Conservation (phyloP, 352 stramenopile genomes). For the Phytophthora hybrid region DNA sequence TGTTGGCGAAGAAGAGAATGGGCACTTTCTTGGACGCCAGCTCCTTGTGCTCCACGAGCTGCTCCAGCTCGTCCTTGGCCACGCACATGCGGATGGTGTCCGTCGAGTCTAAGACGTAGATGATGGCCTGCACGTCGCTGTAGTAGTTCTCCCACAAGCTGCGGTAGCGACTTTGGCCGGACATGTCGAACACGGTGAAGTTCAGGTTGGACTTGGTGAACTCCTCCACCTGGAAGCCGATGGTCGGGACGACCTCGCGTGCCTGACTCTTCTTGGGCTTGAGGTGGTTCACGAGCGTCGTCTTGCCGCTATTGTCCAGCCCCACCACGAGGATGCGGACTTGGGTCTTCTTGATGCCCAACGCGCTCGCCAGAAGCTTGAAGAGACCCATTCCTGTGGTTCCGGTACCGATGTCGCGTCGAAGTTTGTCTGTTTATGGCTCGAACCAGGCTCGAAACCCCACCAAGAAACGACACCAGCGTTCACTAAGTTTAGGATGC, state of each 20-base stretch:
- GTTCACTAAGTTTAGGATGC: conserved; percentile 29
- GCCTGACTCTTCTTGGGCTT: conserved; percentile 90
- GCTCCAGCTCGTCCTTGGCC: conserved; percentile 89
- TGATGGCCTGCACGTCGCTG: conserved; percentile 86
- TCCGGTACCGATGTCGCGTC: neutral
- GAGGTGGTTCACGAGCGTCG: conserved; percentile 92
- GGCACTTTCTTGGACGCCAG: conserved; percentile 74
- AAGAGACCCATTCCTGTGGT: conserved; percentile 79
- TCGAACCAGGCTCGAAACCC: conserved; percentile 14
- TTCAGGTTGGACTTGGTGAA: conserved; percentile 93
- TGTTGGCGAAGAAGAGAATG: conserved; percentile 90
- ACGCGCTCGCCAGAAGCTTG: conserved; percentile 77
- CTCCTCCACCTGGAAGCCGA: conserved; percentile 92
- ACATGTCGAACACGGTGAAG: conserved; percentile 94
- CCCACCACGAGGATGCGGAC: conserved; percentile 91
- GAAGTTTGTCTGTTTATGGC: conserved; percentile 25
- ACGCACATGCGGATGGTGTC: conserved; percentile 89
- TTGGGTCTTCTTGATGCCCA: conserved; percentile 86
- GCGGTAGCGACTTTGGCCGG: conserved; percentile 81
- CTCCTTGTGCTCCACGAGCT: conserved; percentile 86
- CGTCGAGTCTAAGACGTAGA: conserved; percentile 91
- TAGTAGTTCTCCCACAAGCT: conserved; percentile 91
- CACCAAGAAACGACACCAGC: conserved; percentile 29
- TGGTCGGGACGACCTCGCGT: conserved; percentile 88
- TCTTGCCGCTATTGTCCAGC: conserved; percentile 93